Base-by-base conservation (phyloP, 2,329 filamentous ascomycete species). In the Purpureocillium takamizusanense region DNA sequence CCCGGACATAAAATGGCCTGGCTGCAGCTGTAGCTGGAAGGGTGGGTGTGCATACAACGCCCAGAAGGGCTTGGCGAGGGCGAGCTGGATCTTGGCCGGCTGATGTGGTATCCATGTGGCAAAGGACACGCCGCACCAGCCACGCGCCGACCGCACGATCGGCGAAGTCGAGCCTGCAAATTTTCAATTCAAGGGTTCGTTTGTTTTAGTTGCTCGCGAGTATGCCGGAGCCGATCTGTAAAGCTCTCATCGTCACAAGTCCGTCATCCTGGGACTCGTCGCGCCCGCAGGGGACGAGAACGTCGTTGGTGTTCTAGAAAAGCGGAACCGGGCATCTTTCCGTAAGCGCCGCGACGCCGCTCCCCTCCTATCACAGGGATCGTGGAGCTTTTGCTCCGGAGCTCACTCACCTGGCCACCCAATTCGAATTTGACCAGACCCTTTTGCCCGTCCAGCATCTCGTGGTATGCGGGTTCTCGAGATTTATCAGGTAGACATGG, bases 311-410 rank as follows among this genome's bases (percentile, higher is more conserved):
- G 36, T 40, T 42, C 28, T 42, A 32, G 40, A 42, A 42, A 40
- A 45, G 42, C 42, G 42, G 40, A 25, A 40, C 38, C 38, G 25
- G 15, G 35, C 18, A 31, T 15, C 35, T 21, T 31, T 36, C 17
- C 34, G 43, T 41, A 31, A 33, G 39, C 38, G 25, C 38, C 27
- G 37, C 43, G 23, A 30, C 23, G 21, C 21, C 21, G 29, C 17
- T 18, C 6, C 18, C 13, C 18, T 23, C 42, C 42, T 39, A 41
- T 46, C 44, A 46, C 31, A 34, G 17, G 4, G 9, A 11, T 11
- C 4, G 30, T 5, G 44, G 44, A 43, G 40, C 40, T 25, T 39
- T 39, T 43, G 35, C 36, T 46, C 44, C 44, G 42, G 35, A 13
- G n/a, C 3, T 36, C 15, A n/a, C n/a, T 28, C 14, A 30, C 9